Evolutionary conservation across 306 rosid genomes (phyloP).

Genomic region (Ochetophila trinervis): DNA sequence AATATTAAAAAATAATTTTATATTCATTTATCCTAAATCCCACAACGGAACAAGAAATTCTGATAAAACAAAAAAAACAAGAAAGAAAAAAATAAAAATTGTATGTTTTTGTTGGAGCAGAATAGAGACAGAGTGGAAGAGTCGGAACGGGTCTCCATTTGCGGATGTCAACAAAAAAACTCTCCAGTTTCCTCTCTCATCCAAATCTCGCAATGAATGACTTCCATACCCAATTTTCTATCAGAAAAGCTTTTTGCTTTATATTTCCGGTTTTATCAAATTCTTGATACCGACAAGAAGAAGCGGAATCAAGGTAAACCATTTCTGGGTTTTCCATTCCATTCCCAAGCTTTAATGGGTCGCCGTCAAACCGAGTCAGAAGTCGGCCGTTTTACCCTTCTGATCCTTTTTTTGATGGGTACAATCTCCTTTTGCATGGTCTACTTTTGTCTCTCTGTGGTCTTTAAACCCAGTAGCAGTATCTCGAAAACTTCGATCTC

Average conservation of each 20-base stretch:
- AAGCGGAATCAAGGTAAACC: neutral
- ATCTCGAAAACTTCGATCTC: slow-evolving; percentile 16
- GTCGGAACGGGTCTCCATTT: neutral
- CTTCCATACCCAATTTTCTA: too few species aligned
- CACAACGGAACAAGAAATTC: too few species aligned
- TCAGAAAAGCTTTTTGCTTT: neutral
- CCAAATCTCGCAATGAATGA: neutral
- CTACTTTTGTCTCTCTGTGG: slow-evolving; percentile 35
- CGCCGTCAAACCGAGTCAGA: slow-evolving; percentile 60
- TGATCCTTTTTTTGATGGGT: slow-evolving; percentile 49
- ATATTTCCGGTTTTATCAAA: neutral
- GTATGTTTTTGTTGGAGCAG: too few species aligned
- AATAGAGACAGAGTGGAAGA: too few species aligned
- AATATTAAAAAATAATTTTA: too few species aligned
- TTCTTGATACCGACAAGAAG: slow-evolving; percentile 1
- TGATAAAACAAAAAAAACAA: too few species aligned
- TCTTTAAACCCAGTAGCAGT: slow-evolving; percentile 14
- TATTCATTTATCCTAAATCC: too few species aligned
- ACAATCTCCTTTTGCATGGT: slow-evolving; percentile 51
- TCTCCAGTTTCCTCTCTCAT: neutral
- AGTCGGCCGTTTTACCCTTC: slow-evolving; percentile 42
- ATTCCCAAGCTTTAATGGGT: slow-evolving; percentile 46
- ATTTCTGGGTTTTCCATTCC: slow-evolving; percentile 25
- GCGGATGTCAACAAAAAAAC: too few species aligned
- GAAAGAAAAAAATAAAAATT: too few species aligned